These are phyloP conservation scores for Amylostereum areolatum DNA, from an alignment of 1,284 basidiomycete genomes.

Conservation along the genomic window DNA sequence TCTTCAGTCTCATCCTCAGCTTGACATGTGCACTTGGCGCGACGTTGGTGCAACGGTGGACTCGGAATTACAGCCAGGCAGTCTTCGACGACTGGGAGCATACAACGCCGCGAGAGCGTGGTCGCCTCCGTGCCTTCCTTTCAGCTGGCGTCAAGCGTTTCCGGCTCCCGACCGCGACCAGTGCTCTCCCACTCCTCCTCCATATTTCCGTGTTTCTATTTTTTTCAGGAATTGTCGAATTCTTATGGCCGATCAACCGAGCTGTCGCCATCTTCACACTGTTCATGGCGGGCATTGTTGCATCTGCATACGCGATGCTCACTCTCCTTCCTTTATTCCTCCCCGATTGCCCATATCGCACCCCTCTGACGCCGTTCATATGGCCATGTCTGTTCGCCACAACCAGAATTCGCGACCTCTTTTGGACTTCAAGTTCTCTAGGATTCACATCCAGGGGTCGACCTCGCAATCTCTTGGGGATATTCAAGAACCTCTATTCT, in stretches of 20 bases:
- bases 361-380: constrained; percentile 23
- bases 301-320: background rate
- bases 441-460: too few species aligned
- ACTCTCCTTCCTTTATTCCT: background rate
- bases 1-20: constrained; percentile 21
- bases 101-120: too few species aligned
- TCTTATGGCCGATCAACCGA: constrained; percentile 29
- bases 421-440: too few species aligned
- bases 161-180: constrained; percentile 30
- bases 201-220: constrained; percentile 35
- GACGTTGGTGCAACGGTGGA: constrained; percentile 21
- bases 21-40: constrained; percentile 19
- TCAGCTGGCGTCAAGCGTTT: constrained; percentile 29
- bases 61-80: constrained; percentile 17
- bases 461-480: too few species aligned
- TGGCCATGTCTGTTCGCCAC: too few species aligned
- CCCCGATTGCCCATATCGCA: background rate
- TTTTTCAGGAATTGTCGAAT: constrained; percentile 33
- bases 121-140: constrained; percentile 30
- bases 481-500: too few species aligned
- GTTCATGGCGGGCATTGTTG: constrained; percentile 18
- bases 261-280: constrained; percentile 21
- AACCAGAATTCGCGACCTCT: too few species aligned
- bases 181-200: constrained; percentile 31
- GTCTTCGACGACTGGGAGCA: constrained; percentile 24